Evolutionary conservation across 345 rosid genomes (phyloP).

Genomic region (Boechera retrofracta): DNA sequence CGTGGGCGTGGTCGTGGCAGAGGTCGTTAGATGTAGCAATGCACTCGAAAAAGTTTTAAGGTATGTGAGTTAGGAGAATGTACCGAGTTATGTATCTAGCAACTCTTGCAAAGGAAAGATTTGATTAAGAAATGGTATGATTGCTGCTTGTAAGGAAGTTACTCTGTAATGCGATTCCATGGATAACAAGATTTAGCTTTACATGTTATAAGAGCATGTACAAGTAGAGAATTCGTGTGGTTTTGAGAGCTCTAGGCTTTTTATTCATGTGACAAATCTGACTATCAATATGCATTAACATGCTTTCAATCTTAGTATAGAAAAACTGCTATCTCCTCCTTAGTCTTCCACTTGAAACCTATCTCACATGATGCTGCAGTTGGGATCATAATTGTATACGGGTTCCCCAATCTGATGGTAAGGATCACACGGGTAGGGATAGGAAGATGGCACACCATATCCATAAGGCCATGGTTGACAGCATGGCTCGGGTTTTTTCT

Average conservation of each 20-base stretch:
- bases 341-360: slow-evolving; percentile 24
- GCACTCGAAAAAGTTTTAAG: slow-evolving; percentile 24
- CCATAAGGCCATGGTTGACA: slow-evolving; percentile 37
- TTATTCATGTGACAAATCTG: slow-evolving; percentile 34
- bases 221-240: slow-evolving; percentile 10
- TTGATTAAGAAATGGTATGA: slow-evolving; percentile 23
- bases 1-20: slow-evolving; percentile 68
- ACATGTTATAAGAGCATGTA: slow-evolving; percentile 27
- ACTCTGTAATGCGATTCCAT: slow-evolving; percentile 24
- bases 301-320: slow-evolving; percentile 1
- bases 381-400: slow-evolving; percentile 40
- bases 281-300: slow-evolving; percentile 23
- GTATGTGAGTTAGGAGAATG: slow-evolving; percentile 35
- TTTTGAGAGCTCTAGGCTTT: slow-evolving; percentile 9
- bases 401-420: slow-evolving; percentile 37
- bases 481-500: slow-evolving; percentile 29
- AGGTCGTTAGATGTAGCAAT: slow-evolving; percentile 61
- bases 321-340: slow-evolving; percentile 9
- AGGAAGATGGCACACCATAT: slow-evolving; percentile 40
- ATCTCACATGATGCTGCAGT: slow-evolving; percentile 38
- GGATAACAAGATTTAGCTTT: slow-evolving; percentile 34
- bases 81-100: slow-evolving; percentile 33
- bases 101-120: slow-evolving; percentile 32
- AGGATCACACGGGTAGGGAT: slow-evolving; percentile 41
- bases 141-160: slow-evolving; percentile 14